phyloP scores from a whole-genome alignment of 345 rosid species.

The Kandelia obovata region DNA sequence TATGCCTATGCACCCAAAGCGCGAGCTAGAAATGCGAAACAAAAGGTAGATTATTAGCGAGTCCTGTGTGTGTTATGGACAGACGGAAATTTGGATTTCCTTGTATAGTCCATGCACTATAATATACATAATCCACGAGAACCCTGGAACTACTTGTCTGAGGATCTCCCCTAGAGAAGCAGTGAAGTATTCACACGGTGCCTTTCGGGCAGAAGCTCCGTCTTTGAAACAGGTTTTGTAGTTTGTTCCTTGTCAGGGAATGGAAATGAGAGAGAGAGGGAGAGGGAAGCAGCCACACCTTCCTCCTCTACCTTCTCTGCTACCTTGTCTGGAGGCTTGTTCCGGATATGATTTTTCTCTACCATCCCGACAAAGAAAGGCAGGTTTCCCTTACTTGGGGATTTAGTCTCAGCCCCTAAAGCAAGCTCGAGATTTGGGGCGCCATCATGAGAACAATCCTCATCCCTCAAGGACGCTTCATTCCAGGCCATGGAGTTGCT shows the following conservation, averaged over 20 bases:
- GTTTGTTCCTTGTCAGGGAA: constrained; percentile 44
- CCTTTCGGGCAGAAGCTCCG: constrained; percentile 55
- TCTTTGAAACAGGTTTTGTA: constrained; percentile 44
- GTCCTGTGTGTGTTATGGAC: constrained; percentile 46
- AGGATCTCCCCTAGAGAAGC: constrained; percentile 58
- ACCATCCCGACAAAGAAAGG: constrained; percentile 52
- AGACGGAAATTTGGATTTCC: constrained; percentile 25
- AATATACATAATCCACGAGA: constrained; percentile 32
- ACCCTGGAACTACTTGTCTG: constrained; percentile 41
- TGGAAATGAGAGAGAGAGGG: constrained; percentile 86
- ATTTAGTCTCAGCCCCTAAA: constrained; percentile 64
- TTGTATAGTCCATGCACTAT: constrained; percentile 29
- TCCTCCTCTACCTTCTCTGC: constrained; percentile 51
- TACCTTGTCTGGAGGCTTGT: constrained; percentile 30
- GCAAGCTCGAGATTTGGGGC: constrained; percentile 88
- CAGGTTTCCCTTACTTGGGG: constrained; percentile 44
- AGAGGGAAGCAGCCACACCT: constrained; percentile 66
- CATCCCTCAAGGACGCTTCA: constrained; percentile 24
- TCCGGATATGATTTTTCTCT: constrained; percentile 35
- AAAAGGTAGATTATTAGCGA: constrained; percentile 26
- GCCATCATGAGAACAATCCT: constrained; percentile 30
- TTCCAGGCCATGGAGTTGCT: constrained; percentile 38
- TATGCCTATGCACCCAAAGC: constrained; percentile 37
- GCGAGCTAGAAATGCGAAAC: not conserved
- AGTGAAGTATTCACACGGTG: constrained; percentile 60